Base-by-base conservation (phyloP, 345 rosid species). In the Eutrema yunnanense region DNA sequence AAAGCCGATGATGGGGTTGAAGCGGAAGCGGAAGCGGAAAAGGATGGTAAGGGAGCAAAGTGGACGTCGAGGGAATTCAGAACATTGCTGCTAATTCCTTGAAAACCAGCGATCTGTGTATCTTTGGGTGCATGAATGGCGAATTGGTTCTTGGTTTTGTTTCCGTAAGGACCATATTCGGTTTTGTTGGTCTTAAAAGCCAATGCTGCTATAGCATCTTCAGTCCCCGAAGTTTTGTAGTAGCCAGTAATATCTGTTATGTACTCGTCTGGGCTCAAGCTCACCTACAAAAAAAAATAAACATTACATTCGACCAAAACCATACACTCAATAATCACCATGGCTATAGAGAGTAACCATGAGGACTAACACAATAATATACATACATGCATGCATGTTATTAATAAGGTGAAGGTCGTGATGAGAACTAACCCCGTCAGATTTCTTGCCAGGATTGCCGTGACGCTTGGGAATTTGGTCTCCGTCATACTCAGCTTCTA, bases 201-300 rank as follows among this genome's bases (percentile, higher is more conserved):
- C 37, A 75, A 44, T 14, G 79, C 79, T 22, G 79, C 10, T 75
- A 75, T 60, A 50, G 73, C 73, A 60, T 75, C 79, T 75, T 75
- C 73, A 43, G 36, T 2, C 5, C 69, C 73, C 6, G 41, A 52
- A 26, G 69, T 67, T 43, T 44, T 68, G 56, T 40, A 59, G 68
- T 75, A 75, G 53, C 73, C 79, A 61, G 69, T 75, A 42, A 75
- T 55, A 44, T 75, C 73, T 61, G 79, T 75, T 60, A 75, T 75
- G 69, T 67, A 75, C 69, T 75, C 79, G 63, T 75, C 79, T 8
- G 78, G 73, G 38, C 68, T 59, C 62, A 74, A 75, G 6, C 47
- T 75, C 57, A 75, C 56, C 79, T 75, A 34, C 50, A 67, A 4
- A 14, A 44, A 11, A 13, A 1, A 26, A 2, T 6, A 26, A 0